Conservation (phyloP, 2,329 filamentous ascomycete species). For the Colletotrichum truncatum region DNA sequence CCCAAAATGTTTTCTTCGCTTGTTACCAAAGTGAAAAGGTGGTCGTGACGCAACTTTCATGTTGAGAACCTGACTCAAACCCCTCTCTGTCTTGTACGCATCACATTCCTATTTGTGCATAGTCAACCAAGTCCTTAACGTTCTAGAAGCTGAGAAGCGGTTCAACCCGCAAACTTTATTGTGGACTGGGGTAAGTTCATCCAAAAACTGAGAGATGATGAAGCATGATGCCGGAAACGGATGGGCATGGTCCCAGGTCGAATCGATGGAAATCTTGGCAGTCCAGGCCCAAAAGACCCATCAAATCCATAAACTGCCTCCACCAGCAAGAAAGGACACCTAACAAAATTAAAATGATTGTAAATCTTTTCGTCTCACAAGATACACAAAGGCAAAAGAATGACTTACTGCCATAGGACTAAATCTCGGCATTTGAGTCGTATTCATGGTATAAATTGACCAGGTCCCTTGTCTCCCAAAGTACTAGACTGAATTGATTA, state of each 20-base stretch:
- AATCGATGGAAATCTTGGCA: neutral
- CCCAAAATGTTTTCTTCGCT: too few relatives aligned
- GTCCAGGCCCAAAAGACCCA: neutral
- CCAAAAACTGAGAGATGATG: neutral
- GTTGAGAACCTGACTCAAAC: too few relatives aligned
- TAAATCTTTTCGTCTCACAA: neutral
- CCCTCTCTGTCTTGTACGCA: too few relatives aligned
- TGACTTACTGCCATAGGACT: neutral
- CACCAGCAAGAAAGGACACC: neutral
- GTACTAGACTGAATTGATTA: neutral
- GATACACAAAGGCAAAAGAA: neutral
- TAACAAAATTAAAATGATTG: neutral
- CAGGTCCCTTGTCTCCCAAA: neutral
- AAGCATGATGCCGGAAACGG: neutral
- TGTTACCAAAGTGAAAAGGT: too few relatives aligned
- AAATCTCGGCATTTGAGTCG: neutral
- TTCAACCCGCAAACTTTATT: neutral
- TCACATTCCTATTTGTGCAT: neutral
- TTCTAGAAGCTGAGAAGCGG: neutral
- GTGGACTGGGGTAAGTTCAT: neutral
- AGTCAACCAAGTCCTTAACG: neutral
- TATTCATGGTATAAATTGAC: neutral
- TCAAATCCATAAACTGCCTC: too few relatives aligned
- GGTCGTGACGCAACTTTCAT: too few relatives aligned
- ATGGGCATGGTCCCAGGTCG: neutral